These are phyloP conservation scores for Sicyos baderoa DNA, from an alignment of 306 rosid genomes.

Conservation along the genomic window DNA sequence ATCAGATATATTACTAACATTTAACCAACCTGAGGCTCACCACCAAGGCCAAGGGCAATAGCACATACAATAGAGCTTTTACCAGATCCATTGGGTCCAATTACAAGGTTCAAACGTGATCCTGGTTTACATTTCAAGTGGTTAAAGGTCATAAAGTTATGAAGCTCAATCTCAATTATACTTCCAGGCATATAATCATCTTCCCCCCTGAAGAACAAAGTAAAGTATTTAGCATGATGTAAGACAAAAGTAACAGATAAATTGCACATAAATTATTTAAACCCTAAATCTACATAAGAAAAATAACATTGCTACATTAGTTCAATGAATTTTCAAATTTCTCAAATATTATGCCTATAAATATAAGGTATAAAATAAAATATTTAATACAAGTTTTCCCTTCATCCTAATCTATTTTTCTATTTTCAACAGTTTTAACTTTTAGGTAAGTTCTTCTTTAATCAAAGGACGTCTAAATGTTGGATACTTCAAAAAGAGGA, in stretches of 20 bases:
- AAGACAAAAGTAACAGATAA: neutral
- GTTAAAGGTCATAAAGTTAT: constrained; percentile 83
- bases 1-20: neutral
- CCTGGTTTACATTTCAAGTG: constrained; percentile 73
- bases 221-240: constrained; percentile 20
- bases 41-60: constrained; percentile 92
- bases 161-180: constrained; percentile 78
- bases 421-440: neutral
- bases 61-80: constrained; percentile 98
- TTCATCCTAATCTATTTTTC: neutral
- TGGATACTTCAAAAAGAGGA: neutral
- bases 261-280: neutral
- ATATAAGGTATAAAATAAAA: neutral
- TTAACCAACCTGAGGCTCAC: constrained; percentile 89
- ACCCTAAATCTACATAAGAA: constrained; percentile 2
- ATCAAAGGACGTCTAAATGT: neutral
- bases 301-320: constrained; percentile 1
- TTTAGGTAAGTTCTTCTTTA: neutral
- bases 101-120: constrained; percentile 80
- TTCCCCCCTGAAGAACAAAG: constrained; percentile 57
- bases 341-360: neutral
- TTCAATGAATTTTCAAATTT: neutral
- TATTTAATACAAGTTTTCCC: neutral
- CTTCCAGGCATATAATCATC: constrained; percentile 95
- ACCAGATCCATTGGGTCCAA: constrained; percentile 95